phyloP scores from a whole-genome alignment of 2,329 filamentous ascomycete species.

The Colletotrichum brevisporum region DNA sequence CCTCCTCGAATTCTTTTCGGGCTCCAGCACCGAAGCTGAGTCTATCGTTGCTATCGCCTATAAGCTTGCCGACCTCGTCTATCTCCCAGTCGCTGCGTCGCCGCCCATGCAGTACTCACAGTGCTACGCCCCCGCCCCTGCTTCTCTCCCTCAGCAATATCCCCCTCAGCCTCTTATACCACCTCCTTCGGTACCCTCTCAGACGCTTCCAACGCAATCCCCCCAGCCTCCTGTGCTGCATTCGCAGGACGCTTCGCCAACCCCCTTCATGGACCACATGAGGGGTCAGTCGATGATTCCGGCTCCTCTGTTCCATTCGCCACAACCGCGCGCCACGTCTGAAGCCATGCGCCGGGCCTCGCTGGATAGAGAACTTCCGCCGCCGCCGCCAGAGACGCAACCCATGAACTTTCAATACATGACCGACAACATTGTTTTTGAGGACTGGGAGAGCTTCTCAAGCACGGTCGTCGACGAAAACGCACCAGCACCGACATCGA shows the following conservation, averaged over 20 bases:
- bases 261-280: conserved; percentile 39
- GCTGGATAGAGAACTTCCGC: conserved; percentile 41
- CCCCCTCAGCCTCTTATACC: conserved; percentile 40
- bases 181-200: conserved; percentile 40
- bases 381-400: conserved; percentile 39
- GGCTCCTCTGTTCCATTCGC: conserved; percentile 34
- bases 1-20: conserved; percentile 75
- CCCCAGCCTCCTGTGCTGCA: conserved; percentile 38
- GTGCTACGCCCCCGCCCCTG: conserved; percentile 38
- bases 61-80: conserved; percentile 65
- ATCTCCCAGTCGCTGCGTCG: conserved; percentile 43
- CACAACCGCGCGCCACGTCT: conserved; percentile 31
- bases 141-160: conserved; percentile 37
- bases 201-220: conserved; percentile 40
- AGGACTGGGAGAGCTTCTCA: conserved; percentile 58
- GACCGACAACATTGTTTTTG: conserved; percentile 54
- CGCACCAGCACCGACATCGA: conserved; percentile 38
- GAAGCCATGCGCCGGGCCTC: conserved; percentile 38
- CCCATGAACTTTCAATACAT: conserved; percentile 62
- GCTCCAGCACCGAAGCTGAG: conserved; percentile 68
- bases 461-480: conserved; percentile 52
- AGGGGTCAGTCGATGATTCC: conserved; percentile 41
- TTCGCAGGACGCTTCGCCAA: conserved; percentile 36
- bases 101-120: conserved; percentile 42
- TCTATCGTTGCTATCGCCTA: conserved; percentile 72